Evolutionary conservation across 306 rosid species (phyloP).

Genomic region (Elaeagnus macrophylla): DNA sequence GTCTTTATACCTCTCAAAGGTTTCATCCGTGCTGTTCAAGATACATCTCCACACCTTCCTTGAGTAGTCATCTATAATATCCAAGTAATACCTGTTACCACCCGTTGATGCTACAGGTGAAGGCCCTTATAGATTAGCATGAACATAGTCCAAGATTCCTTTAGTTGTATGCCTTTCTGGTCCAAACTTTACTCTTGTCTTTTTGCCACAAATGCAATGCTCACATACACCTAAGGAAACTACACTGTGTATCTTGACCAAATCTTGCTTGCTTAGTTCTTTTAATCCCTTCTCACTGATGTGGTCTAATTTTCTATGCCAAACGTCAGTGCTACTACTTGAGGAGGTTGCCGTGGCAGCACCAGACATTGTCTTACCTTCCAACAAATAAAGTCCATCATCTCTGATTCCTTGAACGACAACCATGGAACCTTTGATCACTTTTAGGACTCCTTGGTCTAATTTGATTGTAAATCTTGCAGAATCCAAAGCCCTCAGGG

Average conservation of each 20-base stretch:
- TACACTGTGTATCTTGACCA: too few relatives aligned
- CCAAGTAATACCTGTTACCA: not conserved
- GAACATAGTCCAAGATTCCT: too few relatives aligned
- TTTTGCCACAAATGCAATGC: not conserved
- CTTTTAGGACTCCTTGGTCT: not conserved
- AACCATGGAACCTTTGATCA: not conserved
- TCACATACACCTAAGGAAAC: not conserved
- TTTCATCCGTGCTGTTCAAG: not conserved
- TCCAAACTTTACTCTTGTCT: not conserved
- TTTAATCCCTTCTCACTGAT: not conserved
- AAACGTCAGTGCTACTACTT: not conserved
- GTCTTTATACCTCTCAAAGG: too few relatives aligned
- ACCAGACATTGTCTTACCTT: not conserved
- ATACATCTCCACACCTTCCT: not conserved
- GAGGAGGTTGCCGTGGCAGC: not conserved
- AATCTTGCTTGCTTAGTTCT: not conserved
- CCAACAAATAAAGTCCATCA: not conserved
- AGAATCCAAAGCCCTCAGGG: not conserved
- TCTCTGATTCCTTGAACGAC: not conserved
- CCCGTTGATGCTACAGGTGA: not conserved
- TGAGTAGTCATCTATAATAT: not conserved
- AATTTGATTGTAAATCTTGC: not conserved
- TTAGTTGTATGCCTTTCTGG: too few relatives aligned
- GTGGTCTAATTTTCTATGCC: not conserved
- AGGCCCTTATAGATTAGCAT: not conserved